A percentile compares a stretch with the other conserved stretches of the same genome.
phyloP scores from a whole-genome alignment of 164 flowering plant species.

The Buxus sempervirens region DNA sequence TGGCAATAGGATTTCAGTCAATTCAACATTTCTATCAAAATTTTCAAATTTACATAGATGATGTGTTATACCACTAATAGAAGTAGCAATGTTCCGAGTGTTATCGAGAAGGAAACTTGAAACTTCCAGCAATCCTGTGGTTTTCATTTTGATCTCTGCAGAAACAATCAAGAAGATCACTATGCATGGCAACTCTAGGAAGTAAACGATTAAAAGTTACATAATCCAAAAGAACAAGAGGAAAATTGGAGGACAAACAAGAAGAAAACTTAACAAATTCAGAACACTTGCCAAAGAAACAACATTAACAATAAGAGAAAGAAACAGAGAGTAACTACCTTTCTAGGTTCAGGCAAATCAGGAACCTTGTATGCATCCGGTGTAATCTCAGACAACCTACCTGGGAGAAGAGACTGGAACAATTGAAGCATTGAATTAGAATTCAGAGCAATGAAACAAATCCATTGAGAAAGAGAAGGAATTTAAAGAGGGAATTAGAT shows the following conservation, averaged over 20 bases:
- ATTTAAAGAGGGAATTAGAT: background rate
- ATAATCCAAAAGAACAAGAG: too few species aligned
- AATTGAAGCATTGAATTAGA: background rate
- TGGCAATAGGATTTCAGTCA: background rate
- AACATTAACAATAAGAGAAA: background rate
- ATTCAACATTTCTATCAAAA: background rate
- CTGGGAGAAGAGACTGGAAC: conserved; percentile 36
- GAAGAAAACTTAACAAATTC: background rate
- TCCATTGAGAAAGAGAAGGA: too few species aligned
- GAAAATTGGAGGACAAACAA: background rate
- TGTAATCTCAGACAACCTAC: conserved; percentile 33
- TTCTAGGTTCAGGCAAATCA: conserved; percentile 25
- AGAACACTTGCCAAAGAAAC: background rate
- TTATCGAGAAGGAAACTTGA: background rate
- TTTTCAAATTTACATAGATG: conserved; percentile 14
- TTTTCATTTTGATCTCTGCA: conserved; percentile 23
- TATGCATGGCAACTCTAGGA: background rate
- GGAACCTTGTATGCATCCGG: conserved; percentile 31
- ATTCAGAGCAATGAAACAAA: background rate
- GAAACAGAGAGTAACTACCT: background rate
- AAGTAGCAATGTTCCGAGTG: conserved; percentile 4
- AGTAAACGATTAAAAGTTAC: too few species aligned
- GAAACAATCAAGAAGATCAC: conserved; percentile 2
- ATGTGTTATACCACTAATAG: conserved; percentile 18
- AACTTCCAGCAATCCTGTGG: conserved; percentile 7